Conservation (phyloP, 257 asterid species). For the Capsicum chinense region DNA sequence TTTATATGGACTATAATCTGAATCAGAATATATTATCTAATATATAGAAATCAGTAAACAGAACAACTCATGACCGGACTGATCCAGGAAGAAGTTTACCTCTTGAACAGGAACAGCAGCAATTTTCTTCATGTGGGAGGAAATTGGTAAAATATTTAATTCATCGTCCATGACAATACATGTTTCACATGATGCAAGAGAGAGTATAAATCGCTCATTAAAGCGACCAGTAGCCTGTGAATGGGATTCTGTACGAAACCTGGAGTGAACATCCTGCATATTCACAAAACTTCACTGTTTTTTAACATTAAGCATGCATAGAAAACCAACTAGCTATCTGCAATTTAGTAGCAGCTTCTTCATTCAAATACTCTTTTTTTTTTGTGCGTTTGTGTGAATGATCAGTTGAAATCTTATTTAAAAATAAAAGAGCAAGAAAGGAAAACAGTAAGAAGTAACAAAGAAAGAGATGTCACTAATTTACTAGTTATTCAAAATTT, state of each 20-base stretch:
- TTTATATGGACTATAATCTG: slow-evolving; percentile 16
- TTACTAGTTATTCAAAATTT: background rate
- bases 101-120: slow-evolving; percentile 59
- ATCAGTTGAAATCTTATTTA: background rate
- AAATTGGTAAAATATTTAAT: slow-evolving; percentile 84
- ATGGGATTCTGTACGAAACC: slow-evolving; percentile 96
- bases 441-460: background rate
- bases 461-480: background rate
- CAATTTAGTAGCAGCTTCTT: slow-evolving; percentile 18
- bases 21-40: background rate
- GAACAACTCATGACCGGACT: slow-evolving; percentile 13
- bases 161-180: slow-evolving; percentile 98
- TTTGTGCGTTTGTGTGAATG: background rate
- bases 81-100: slow-evolving; percentile 48
- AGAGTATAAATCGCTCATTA: slow-evolving; percentile 94
- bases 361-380: background rate
- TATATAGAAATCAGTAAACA: background rate
- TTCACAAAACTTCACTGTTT: slow-evolving; percentile 9
- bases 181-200: slow-evolving; percentile 88
- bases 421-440: slow-evolving; percentile 2
- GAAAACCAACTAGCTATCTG: slow-evolving; percentile 20
- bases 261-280: slow-evolving; percentile 93
- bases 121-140: slow-evolving; percentile 89
- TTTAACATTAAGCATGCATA: background rate
- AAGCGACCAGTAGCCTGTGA: slow-evolving; percentile 78